Conservation (phyloP, 2,329 filamentous ascomycete genomes). For the Colletotrichum sp. region DNA sequence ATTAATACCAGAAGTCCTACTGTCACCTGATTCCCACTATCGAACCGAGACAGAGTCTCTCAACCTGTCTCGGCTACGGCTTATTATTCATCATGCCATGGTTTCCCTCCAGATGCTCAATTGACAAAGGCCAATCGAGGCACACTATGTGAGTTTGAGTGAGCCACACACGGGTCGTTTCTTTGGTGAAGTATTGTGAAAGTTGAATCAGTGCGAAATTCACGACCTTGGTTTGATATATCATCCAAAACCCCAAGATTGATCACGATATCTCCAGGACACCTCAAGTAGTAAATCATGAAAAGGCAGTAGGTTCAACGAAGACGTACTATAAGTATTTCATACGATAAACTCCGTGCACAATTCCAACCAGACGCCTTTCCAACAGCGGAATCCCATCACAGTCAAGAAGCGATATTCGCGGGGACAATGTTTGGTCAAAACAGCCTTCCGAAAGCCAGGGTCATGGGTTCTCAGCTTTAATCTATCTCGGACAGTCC, state of each 20-base stretch:
- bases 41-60: not conserved
- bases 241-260: not conserved
- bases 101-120: not conserved
- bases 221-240: not conserved
- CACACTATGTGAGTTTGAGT: not conserved
- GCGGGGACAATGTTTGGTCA: not conserved
- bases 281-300: not conserved
- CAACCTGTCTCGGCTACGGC: not conserved
- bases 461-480: not conserved
- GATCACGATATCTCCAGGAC: not conserved
- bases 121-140: not conserved
- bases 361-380: not conserved
- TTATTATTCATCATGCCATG: not conserved
- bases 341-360: not conserved
- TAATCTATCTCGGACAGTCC: not conserved
- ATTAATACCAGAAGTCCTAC: not conserved
- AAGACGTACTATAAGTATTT: not conserved
- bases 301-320: accelerated
- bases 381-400: not conserved
- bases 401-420: not conserved
- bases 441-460: not conserved
- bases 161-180: not conserved
- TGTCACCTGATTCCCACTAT: not conserved
- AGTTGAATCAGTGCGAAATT: not conserved
- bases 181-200: not conserved